Percentiles rank a stretch among this genome's conserved stretches.
Evolutionary conservation across 176 grass and related monocot genomes (phyloP).

Genomic region (Aegilops umbellulata): DNA sequence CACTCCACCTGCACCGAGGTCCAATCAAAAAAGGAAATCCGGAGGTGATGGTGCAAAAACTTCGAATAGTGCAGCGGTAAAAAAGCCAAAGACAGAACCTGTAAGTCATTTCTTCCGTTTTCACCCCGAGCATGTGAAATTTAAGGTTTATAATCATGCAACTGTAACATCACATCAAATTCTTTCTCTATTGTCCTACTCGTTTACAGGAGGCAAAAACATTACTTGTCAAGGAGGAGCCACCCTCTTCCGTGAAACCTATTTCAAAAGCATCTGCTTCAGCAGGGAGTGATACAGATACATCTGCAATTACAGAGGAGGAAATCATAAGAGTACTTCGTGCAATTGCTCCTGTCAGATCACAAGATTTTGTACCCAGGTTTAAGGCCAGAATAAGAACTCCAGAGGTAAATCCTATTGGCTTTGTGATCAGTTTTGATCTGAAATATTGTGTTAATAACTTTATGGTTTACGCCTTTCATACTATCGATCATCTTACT

Average conservation of each 20-base stretch:
- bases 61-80: conserved; percentile 24
- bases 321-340: conserved; percentile 66
- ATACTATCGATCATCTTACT: conserved; percentile 2
- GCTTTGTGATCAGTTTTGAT: conserved; percentile 5
- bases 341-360: conserved; percentile 30
- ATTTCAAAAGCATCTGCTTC: conserved; percentile 31
- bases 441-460: conserved; percentile 15
- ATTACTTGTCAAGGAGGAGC: conserved; percentile 36
- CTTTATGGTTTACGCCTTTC: neutral
- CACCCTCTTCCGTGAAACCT: conserved; percentile 26
- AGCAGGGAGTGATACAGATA: neutral
- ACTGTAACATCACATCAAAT: neutral
- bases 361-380: conserved; percentile 54
- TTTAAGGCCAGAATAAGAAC: conserved; percentile 52
- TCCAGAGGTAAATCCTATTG: conserved; percentile 28
- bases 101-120: conserved; percentile 47
- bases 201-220: conserved; percentile 29
- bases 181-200: conserved; percentile 13
- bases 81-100: conserved; percentile 57
- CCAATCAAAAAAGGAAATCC: conserved; percentile 61
- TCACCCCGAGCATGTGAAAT: neutral
- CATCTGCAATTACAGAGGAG: conserved; percentile 57
- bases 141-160: conserved; percentile 16
- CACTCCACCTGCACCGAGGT: conserved; percentile 48
- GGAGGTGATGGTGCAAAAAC: conserved; percentile 55